Evolutionary conservation across 306 rosid species (phyloP).

Genomic region (Aeschynomene evenia): DNA sequence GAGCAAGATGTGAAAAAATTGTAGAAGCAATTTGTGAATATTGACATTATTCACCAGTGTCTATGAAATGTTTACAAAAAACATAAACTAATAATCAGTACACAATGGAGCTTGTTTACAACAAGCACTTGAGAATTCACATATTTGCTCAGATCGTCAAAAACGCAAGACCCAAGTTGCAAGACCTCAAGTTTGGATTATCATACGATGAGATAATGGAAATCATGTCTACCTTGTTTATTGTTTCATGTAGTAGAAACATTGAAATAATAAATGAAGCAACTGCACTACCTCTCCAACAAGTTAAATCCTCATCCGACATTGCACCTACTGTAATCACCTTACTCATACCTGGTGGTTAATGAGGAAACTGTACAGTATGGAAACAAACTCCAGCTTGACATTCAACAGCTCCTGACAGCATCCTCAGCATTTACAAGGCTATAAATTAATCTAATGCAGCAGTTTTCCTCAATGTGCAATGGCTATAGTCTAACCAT

Average conservation of each 20-base stretch:
- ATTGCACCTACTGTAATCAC: conserved; percentile 25
- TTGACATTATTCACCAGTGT: conserved; percentile 27
- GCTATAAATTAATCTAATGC: conserved; percentile 36
- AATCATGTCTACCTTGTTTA: conserved; percentile 30
- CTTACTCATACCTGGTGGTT: conserved; percentile 40
- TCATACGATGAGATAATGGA: conserved; percentile 25
- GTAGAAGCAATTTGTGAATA: background rate
- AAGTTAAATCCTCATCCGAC: conserved; percentile 31
- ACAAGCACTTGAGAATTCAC: conserved; percentile 35
- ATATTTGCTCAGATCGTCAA: conserved; percentile 17
- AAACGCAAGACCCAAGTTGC: conserved; percentile 28
- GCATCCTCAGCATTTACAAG: conserved; percentile 29
- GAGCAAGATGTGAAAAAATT: background rate
- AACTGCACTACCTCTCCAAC: conserved; percentile 24
- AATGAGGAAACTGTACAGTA: conserved; percentile 37
- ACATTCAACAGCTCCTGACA: conserved; percentile 36
- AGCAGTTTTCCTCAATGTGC: conserved; percentile 24
- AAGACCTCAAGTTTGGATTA: conserved; percentile 25
- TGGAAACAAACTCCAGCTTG: conserved; percentile 38
- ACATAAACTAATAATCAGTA: conserved; percentile 24
- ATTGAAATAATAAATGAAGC: conserved; percentile 28
- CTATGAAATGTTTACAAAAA: conserved; percentile 39
- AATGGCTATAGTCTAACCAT: conserved; percentile 35
- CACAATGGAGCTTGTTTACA: conserved; percentile 29
- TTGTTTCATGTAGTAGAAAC: conserved; percentile 30